Evolutionary conservation across 306 rosid genomes (phyloP), one percentile per base, ranked within the genome.

Genomic region (Erythrophleum fordii): DNA sequence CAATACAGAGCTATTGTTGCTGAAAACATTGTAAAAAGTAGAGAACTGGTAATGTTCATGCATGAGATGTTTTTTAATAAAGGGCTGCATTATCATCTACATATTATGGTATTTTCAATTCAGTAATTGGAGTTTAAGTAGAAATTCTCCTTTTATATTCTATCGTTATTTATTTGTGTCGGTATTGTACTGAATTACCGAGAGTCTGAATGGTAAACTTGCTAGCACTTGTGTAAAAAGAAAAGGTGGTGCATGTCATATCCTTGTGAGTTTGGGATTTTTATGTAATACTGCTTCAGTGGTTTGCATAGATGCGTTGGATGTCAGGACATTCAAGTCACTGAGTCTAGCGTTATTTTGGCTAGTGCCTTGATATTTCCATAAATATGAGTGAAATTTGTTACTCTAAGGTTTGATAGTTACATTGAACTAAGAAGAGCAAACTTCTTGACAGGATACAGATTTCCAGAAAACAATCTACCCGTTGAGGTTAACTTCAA

Each of bases 401-500:
- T 14, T 49, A 61, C 61, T 60, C 28, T 31, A 58, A 51, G 76
- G 79, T 69, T 34, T 49, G 55, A 39, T 46, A 18, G 31, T 18
- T 64, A 8, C 56, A 76, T 80, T 72, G 8, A 59, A 77, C 37
- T 44, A 79, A 85, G 46, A 83, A 84, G 56, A 11, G 69, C 77
- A 23, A 78, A 77, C 73, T 80, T 83, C 68, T 84, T 72, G 65
- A 61, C 88, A 95, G 99, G 83, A 84, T 82, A 77, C 88, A 69
- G 94, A 93, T 85, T 85, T 90, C 86, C 88, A 80, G 86, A 85
- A 87, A 85, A 87, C 93, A 25, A 82, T 95, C 69, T 89, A 90
- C 66, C 90, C 93, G 3, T 83, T 83, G 79, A 93, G 80, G 81
- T 83, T 95, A 82, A 80, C 85, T 73, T 84, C 92, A 28, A 84